Evolutionary conservation across 1,284 basidiomycete genomes (phyloP).

Genomic region (Chalciporus piperatoides): DNA sequence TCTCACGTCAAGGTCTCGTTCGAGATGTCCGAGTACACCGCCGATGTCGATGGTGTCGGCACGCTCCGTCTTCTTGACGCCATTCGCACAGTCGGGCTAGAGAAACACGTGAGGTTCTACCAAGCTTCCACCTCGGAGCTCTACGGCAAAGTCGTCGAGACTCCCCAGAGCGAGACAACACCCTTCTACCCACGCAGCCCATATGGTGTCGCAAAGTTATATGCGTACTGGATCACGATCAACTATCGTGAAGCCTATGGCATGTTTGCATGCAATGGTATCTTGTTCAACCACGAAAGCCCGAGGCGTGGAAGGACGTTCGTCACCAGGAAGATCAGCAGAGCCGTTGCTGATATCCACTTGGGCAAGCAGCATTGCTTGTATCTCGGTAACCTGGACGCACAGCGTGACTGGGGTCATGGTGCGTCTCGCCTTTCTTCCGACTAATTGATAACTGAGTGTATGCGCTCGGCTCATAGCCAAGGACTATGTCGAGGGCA

Average conservation of each 20-base stretch:
- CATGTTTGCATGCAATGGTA: slow-evolving; percentile 90
- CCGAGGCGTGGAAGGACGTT: slow-evolving; percentile 88
- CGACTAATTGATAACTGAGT: slow-evolving; percentile 9
- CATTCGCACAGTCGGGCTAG: slow-evolving; percentile 86
- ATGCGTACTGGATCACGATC: slow-evolving; percentile 85
- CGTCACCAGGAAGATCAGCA: slow-evolving; percentile 88
- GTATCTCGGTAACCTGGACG: slow-evolving; percentile 89
- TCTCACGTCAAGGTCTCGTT: slow-evolving; percentile 96
- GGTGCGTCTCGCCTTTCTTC: slow-evolving; percentile 43
- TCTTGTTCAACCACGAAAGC: slow-evolving; percentile 93
- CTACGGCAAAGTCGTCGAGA: slow-evolving; percentile 90
- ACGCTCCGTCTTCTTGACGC: slow-evolving; percentile 90
- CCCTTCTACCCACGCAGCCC: slow-evolving; percentile 93
- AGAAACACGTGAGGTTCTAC: slow-evolving; percentile 85
- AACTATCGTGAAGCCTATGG: slow-evolving; percentile 92
- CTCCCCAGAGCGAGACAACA: slow-evolving; percentile 87
- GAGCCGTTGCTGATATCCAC: slow-evolving; percentile 86
- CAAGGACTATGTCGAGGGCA: slow-evolving; percentile 87
- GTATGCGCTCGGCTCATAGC: slow-evolving; percentile 41
- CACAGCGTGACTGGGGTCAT: slow-evolving; percentile 92
- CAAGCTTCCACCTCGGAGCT: slow-evolving; percentile 93
- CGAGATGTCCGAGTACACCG: slow-evolving; percentile 96
- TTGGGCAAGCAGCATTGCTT: slow-evolving; percentile 82
- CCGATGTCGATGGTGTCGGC: slow-evolving; percentile 88
- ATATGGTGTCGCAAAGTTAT: slow-evolving; percentile 89